Evolutionary conservation across 495 filamentous ascomycete species (phyloP).

Genomic region (Chaetomidium leptoderma): DNA sequence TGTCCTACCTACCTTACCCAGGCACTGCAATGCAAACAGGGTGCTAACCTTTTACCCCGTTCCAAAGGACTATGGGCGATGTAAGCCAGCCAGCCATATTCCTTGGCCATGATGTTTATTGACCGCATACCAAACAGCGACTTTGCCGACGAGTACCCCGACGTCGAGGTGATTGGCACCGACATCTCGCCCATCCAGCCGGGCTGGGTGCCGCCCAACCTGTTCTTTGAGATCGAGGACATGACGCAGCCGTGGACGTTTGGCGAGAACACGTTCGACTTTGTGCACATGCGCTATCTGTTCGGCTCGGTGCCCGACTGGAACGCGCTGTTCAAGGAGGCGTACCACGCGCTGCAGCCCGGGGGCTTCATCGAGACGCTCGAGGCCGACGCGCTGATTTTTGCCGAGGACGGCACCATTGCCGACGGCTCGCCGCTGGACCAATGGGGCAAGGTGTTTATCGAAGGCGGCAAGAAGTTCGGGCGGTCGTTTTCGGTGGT

Average conservation of each 20-base stretch:
- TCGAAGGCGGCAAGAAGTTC: conserved; percentile 18
- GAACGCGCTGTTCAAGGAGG: conserved; percentile 41
- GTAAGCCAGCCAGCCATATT: conserved; percentile 18
- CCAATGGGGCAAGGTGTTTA: conserved; percentile 36
- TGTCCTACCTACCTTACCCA: too few relatives aligned
- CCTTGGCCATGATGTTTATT: too few relatives aligned
- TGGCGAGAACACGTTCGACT: conserved; percentile 53
- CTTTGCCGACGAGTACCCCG: conserved; percentile 49
- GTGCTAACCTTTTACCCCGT: too few relatives aligned
- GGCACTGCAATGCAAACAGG: too few relatives aligned
- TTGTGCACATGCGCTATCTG: conserved; percentile 58
- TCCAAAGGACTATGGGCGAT: conserved; percentile 42
- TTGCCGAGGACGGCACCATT: conserved; percentile 30
- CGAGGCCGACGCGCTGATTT: conserved; percentile 26
- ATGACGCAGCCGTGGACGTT: conserved; percentile 53
- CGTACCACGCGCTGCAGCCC: conserved; percentile 37
- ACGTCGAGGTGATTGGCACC: conserved; percentile 53
- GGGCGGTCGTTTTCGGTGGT: conserved; percentile 21
- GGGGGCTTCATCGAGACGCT: conserved; percentile 36
- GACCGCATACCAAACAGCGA: conserved; percentile 28
- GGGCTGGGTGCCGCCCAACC: conserved; percentile 46
- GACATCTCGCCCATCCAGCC: conserved; percentile 60
- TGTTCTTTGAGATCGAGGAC: conserved; percentile 55
- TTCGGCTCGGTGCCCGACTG: conserved; percentile 56
- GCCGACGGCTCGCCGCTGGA: conserved; percentile 28